Percentiles rank a stretch among this genome's conserved stretches.
These are phyloP conservation scores for Vickermania ingenoplastis DNA, from an alignment of 208 protist genomes.

Conservation along the genomic window DNA sequence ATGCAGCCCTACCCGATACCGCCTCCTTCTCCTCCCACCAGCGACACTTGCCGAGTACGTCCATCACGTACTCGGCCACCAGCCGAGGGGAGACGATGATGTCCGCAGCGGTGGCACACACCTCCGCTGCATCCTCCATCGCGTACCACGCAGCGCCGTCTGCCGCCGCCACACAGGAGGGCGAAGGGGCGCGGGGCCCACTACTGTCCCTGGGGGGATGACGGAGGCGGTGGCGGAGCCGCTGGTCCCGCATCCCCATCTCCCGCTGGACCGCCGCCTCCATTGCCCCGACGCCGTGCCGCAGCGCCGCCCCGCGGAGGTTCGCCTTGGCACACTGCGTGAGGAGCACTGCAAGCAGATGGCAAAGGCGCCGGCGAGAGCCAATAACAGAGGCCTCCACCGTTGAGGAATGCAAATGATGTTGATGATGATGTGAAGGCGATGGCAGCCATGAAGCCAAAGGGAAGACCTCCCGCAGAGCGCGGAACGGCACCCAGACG, in stretches of 20 bases:
- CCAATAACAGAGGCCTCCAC: slow-evolving; percentile 2
- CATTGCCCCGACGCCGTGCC: slow-evolving; percentile 12
- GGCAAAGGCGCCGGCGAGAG: slow-evolving; percentile 8
- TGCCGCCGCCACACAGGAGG: no score
- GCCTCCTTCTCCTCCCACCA: not conserved
- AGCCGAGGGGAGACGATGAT: not conserved
- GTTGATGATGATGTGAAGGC: not conserved
- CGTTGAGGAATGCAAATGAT: not conserved
- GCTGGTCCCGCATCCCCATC: not conserved
- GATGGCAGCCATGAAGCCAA: not conserved
- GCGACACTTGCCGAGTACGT: not conserved
- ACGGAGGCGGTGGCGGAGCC: no score
- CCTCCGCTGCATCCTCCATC: not conserved
- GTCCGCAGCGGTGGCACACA: not conserved
- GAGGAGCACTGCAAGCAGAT: slow-evolving; percentile 28
- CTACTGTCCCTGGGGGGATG: no score
- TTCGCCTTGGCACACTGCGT: slow-evolving; percentile 33
- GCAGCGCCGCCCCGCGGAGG: slow-evolving; percentile 42
- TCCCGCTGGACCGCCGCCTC: not conserved
- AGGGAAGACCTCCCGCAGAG: no score
- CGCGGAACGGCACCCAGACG: no score
- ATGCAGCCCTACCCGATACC: not conserved
- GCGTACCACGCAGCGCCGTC: no score
- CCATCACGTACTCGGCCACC: not conserved
- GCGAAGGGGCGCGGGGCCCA: no score